Evolutionary conservation across 805 yeast species (phyloP).

Genomic region (Scheffersomyces spartinae): DNA sequence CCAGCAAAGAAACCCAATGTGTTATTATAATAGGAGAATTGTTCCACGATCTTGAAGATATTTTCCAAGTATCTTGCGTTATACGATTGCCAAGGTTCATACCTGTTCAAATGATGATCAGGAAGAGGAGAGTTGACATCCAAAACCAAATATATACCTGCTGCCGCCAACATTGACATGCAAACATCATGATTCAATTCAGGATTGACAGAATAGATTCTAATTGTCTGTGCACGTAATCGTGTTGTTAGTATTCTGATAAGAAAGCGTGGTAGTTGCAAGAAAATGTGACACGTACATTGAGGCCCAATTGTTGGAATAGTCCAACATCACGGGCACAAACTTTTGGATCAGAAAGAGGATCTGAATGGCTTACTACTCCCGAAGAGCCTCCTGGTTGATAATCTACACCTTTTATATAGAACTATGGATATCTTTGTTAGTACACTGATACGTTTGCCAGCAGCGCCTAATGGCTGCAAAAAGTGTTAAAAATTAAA

Average conservation of each 20-base stretch:
- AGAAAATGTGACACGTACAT: slow-evolving; percentile 24
- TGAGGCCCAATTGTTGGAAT: slow-evolving; percentile 77
- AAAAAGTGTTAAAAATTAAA: slow-evolving; percentile 2
- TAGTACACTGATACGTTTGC: background rate
- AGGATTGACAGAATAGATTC: slow-evolving; percentile 83
- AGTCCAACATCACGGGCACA: slow-evolving; percentile 78
- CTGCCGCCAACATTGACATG: slow-evolving; percentile 82
- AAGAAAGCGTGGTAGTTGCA: background rate
- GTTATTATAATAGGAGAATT: slow-evolving; percentile 75
- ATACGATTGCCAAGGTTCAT: slow-evolving; percentile 85
- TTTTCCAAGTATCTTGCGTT: slow-evolving; percentile 60
- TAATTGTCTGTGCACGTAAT: slow-evolving; percentile 57
- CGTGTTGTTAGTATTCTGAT: slow-evolving; percentile 6
- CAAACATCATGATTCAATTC: slow-evolving; percentile 75
- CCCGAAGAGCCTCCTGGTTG: slow-evolving; percentile 95
- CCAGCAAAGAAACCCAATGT: slow-evolving; percentile 90
- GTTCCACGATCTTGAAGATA: slow-evolving; percentile 67
- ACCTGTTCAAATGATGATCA: slow-evolving; percentile 72
- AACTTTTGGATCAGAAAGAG: slow-evolving; percentile 55
- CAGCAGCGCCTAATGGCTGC: background rate
- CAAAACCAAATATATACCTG: slow-evolving; percentile 83
- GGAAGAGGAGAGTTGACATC: slow-evolving; percentile 85
- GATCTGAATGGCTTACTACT: slow-evolving; percentile 46
- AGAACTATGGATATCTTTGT: slow-evolving; percentile 34
- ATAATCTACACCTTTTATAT: slow-evolving; percentile 80